Base-by-base conservation (phyloP, 768 basidiomycete genomes). In the Chalciporus chontae region DNA sequence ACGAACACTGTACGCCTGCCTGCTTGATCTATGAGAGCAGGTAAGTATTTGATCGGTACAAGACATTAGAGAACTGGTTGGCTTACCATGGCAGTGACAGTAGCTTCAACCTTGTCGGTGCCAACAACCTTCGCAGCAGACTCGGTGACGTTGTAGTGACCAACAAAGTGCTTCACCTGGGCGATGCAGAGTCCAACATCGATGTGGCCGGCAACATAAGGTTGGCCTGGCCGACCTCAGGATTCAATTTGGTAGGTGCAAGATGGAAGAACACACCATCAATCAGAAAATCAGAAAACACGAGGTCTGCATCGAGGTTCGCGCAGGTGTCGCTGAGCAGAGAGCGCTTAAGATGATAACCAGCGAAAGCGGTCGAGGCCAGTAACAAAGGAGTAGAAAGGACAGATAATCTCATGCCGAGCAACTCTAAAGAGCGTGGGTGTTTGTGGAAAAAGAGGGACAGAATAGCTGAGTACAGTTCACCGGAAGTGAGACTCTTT, bases 151-250 rank as follows among this genome's bases (percentile, higher is more conserved):
- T 45, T 41, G 29, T 61, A 63, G 40, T 56, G 55, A 23, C 57
- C 42, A 37, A 70, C 40, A 42, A 71, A 61, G 5, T 15, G 32
- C 3, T 48, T 41, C 14, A 70, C 55, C 31, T 60, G 55, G 3
- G 71, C 65, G 24, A 62, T 18, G 21, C 71, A 72, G 17, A 70
- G 42, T 38, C 61, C 63, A 13, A 62, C 18, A 21, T 65, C 51
- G 47, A 72, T 52, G 39, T 40, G 63, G 34, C 69, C 67, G 19
- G 61, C 60, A 17, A 53, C 24, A 24, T 59, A 54, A 2, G 52
- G n/a, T 11, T 54, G 58, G 26, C 58, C 65, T 67, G 29, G 13
- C 18, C 9, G 38, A 18, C 9, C 15, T 34, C 40, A 5, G 7
- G 27, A 11, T 4, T 23, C 11, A 10, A 27, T 8, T n/a, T 18